Conservation (phyloP, 768 basidiomycete genomes). For the Solioccasus polychromus region DNA sequence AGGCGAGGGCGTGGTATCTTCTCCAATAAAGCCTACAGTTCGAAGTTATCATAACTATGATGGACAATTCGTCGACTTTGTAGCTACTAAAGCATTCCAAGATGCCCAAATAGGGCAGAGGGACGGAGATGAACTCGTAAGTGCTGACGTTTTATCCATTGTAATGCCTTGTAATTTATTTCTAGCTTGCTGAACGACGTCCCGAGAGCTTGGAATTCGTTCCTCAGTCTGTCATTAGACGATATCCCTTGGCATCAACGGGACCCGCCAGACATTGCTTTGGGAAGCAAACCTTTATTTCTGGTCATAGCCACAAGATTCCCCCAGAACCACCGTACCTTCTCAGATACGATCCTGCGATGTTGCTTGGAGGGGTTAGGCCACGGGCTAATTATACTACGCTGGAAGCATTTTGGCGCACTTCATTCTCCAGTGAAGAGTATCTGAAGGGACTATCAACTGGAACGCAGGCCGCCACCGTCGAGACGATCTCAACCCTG, state of each 20-base stretch:
- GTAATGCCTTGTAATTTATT: background rate
- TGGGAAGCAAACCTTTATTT: background rate
- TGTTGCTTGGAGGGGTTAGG: conserved; percentile 1
- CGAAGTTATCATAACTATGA: background rate
- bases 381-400: conserved; percentile 5
- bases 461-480: background rate
- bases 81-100: background rate
- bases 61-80: background rate
- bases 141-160: background rate
- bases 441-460: background rate
- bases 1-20: background rate
- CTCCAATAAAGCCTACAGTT: background rate
- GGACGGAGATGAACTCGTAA: conserved; percentile 5
- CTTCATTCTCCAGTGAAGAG: conserved; percentile 1
- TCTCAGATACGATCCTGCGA: background rate
- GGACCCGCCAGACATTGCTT: background rate
- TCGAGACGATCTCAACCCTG: background rate
- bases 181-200: conserved; percentile 8
- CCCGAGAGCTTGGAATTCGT: conserved; percentile 24
- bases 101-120: background rate
- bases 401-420: background rate
- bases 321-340: background rate
- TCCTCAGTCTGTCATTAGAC: conserved; percentile 26
- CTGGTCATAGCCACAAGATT: conserved; percentile 1
- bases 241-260: conserved; percentile 14